Conservation (phyloP, 129 eudicot species). For the Artemisia annua region DNA sequence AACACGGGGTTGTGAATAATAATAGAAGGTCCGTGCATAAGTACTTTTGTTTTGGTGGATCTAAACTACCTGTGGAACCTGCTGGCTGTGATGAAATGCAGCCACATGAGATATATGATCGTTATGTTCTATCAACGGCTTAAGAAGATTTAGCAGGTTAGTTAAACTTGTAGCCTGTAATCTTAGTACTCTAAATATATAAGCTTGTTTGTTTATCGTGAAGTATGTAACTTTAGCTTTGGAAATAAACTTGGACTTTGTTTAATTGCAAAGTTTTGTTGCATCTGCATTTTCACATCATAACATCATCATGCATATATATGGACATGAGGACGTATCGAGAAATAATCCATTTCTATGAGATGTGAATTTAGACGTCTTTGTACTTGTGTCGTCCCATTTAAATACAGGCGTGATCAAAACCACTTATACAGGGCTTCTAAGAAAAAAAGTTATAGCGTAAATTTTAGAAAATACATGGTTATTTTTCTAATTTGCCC, state of each 20-base stretch:
- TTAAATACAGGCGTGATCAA: no score
- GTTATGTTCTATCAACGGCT: slow-evolving; percentile 54
- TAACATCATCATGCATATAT: not conserved
- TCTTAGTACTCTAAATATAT: not conserved
- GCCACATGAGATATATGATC: slow-evolving; percentile 50
- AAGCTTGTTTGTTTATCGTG: slow-evolving; percentile 17
- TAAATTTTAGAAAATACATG: no score
- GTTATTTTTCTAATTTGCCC: no score
- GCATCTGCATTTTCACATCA: no score
- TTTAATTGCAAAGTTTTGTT: slow-evolving; percentile 24
- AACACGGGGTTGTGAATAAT: slow-evolving; percentile 39
- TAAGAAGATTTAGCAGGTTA: slow-evolving; percentile 32
- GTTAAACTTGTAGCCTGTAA: slow-evolving; percentile 18
- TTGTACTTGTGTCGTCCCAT: not conserved
- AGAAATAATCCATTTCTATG: not conserved
- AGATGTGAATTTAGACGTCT: not conserved
- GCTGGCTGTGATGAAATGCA: slow-evolving; percentile 25
- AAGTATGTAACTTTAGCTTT: slow-evolving; percentile 31
- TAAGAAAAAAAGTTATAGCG: no score
- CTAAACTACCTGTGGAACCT: slow-evolving; percentile 27
- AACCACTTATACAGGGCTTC: no score
- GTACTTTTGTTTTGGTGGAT: slow-evolving; percentile 66
- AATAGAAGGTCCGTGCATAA: slow-evolving; percentile 56
- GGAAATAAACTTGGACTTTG: slow-evolving; percentile 12
- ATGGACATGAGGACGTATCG: not conserved